These are phyloP conservation scores for Euphrasia arctica DNA, from an alignment of 305 asterid genomes.

Conservation along the genomic window DNA sequence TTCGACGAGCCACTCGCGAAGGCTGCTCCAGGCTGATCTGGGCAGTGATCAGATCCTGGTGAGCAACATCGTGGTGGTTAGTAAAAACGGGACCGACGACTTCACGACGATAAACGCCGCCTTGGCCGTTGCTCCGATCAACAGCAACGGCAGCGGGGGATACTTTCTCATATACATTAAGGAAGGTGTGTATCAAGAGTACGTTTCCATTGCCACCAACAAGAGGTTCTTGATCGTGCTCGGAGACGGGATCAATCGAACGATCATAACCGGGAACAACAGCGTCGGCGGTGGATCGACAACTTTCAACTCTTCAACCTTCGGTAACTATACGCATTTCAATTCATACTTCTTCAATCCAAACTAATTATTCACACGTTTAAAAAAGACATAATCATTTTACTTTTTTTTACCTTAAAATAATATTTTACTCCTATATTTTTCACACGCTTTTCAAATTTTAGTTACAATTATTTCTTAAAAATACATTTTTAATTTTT, in stretches of 20 bases:
- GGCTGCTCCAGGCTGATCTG: slow-evolving; percentile 38
- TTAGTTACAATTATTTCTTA: no score
- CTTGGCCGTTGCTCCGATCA: slow-evolving; percentile 51
- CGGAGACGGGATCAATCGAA: slow-evolving; percentile 69
- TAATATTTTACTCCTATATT: no score
- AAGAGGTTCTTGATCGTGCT: slow-evolving; percentile 66
- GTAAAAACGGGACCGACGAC: slow-evolving; percentile 55
- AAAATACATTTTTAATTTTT: no score
- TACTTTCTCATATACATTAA: slow-evolving; percentile 52
- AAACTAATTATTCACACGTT: no score
- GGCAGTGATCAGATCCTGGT: slow-evolving; percentile 35
- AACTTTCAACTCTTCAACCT: slow-evolving; percentile 64
- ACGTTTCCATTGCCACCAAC: slow-evolving; percentile 49
- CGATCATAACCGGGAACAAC: slow-evolving; percentile 64
- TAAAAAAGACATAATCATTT: no score
- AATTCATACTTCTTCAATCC: no score
- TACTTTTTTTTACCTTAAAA: no score
- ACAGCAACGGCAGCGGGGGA: slow-evolving; percentile 44
- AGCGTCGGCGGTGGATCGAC: slow-evolving; percentile 74
- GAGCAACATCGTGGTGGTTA: slow-evolving; percentile 49
- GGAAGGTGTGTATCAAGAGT: slow-evolving; percentile 69
- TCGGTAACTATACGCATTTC: slow-evolving; percentile 35
- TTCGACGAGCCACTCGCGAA: slow-evolving; percentile 30
- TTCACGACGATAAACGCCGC: slow-evolving; percentile 62
- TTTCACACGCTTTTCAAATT: no score